These are phyloP conservation scores for Neocallimastix lanati DNA, from an alignment of 192 early-diverging fungal genomes.

Conservation along the genomic window DNA sequence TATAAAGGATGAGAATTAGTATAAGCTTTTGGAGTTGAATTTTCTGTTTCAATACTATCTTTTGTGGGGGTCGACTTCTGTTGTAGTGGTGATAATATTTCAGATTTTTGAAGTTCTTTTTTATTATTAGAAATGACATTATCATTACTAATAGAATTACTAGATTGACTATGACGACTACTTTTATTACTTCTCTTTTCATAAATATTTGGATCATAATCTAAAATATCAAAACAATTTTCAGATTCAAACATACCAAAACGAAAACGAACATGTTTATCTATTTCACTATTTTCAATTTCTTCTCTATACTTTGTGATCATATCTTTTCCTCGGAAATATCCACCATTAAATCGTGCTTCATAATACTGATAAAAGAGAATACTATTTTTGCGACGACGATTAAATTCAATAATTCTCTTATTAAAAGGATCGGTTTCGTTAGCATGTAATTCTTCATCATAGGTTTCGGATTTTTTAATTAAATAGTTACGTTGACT, in stretches of 20 bases:
- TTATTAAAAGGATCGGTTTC: background rate
- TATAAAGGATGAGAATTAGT: no score
- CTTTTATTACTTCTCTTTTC: background rate
- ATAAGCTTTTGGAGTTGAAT: no score
- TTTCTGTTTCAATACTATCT: no score
- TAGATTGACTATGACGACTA: no score
- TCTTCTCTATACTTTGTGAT: background rate
- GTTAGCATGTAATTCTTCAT: background rate
- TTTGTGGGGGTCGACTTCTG: no score
- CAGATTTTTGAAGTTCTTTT: no score
- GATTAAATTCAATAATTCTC: background rate
- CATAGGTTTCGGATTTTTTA: background rate
- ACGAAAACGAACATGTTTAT: background rate
- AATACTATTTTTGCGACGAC: background rate
- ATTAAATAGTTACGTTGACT: no score
- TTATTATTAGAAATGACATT: no score
- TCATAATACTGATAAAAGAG: background rate
- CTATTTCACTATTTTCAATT: background rate
- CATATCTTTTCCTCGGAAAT: background rate
- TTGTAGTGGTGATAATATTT: no score
- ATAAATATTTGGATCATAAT: background rate
- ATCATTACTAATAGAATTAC: no score
- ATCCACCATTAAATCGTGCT: background rate
- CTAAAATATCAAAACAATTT: background rate
- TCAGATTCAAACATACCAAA: background rate